phyloP scores from a whole-genome alignment of 2,329 filamentous ascomycete species.

The Colletotrichum liaoningense region DNA sequence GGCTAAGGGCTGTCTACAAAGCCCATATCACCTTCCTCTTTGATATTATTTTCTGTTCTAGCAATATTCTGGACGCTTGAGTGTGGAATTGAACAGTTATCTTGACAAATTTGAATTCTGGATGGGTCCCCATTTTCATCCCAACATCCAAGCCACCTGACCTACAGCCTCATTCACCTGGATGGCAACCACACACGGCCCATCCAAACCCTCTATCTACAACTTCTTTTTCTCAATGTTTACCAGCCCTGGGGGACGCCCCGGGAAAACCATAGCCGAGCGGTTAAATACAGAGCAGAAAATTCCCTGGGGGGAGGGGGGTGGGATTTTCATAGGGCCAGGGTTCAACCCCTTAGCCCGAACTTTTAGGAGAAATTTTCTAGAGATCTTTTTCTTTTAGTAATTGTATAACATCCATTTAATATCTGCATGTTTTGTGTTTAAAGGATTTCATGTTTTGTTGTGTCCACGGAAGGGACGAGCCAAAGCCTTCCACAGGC shows the following conservation, averaged over 20 bases:
- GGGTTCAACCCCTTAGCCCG: not conserved
- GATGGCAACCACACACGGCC: not conserved
- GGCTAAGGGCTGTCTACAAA: too few relatives aligned
- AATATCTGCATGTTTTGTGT: too few relatives aligned
- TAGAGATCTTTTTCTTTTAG: not conserved
- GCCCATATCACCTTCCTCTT: too few relatives aligned
- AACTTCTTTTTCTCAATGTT: not conserved
- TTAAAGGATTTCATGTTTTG: too few relatives aligned
- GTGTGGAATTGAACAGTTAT: too few relatives aligned
- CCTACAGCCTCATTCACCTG: not conserved
- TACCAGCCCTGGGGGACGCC: not conserved
- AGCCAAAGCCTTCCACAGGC: too few relatives aligned
- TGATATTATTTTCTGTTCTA: too few relatives aligned
- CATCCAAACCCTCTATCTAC: not conserved
- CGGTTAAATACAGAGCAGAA: not conserved
- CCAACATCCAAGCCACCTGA: not conserved
- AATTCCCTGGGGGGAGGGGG: not conserved
- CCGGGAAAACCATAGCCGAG: not conserved
- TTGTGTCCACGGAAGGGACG: too few relatives aligned
- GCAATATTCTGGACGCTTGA: too few relatives aligned
- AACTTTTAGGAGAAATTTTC: not conserved
- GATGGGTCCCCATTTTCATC: not conserved
- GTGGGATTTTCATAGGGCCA: not conserved
- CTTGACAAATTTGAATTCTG: too few relatives aligned
- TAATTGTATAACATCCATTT: too few relatives aligned